Evolutionary conservation across 345 rosid genomes (phyloP).

Genomic region (Eucalyptus fibrosa): DNA sequence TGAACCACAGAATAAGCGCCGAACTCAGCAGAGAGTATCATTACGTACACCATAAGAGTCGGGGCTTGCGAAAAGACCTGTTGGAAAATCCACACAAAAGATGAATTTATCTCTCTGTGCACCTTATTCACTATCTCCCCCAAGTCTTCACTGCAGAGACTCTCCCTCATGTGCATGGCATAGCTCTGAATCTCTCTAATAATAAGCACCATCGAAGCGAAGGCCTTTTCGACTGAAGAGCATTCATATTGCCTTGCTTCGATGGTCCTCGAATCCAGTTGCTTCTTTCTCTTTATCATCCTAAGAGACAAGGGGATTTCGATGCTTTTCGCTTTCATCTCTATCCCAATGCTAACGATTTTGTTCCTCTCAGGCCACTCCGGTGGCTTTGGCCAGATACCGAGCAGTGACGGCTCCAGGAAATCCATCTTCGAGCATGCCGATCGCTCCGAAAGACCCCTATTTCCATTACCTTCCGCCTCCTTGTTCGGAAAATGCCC

Average conservation of each 20-base stretch:
- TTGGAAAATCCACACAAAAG: conserved; percentile 58
- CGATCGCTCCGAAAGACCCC: background rate
- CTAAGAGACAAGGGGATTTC: conserved; percentile 50
- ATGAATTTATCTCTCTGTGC: conserved; percentile 42
- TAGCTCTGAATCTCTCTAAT: conserved; percentile 52
- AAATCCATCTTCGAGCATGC: conserved; percentile 16
- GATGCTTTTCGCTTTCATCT: conserved; percentile 37
- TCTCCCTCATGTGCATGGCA: conserved; percentile 28
- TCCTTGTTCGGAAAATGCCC: background rate
- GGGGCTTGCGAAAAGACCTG: conserved; percentile 61
- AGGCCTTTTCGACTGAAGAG: conserved; percentile 57
- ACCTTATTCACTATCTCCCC: conserved; percentile 14
- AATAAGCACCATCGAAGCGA: conserved; percentile 58
- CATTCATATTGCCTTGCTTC: conserved; percentile 27
- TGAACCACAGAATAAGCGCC: conserved; percentile 44
- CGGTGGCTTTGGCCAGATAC: conserved; percentile 21
- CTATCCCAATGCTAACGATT: conserved; percentile 17
- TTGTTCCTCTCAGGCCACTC: conserved; percentile 37
- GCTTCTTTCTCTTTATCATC: conserved; percentile 54
- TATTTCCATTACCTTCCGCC: background rate
- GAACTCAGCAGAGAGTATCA: conserved; percentile 62
- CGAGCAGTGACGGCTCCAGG: conserved; percentile 18
- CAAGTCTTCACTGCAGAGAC: conserved; percentile 22
- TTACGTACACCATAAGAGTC: conserved; percentile 57
- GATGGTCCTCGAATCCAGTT: conserved; percentile 8